These are phyloP conservation scores for Pouteria campechiana DNA, from an alignment of 179 eudicot genomes.

Conservation along the genomic window DNA sequence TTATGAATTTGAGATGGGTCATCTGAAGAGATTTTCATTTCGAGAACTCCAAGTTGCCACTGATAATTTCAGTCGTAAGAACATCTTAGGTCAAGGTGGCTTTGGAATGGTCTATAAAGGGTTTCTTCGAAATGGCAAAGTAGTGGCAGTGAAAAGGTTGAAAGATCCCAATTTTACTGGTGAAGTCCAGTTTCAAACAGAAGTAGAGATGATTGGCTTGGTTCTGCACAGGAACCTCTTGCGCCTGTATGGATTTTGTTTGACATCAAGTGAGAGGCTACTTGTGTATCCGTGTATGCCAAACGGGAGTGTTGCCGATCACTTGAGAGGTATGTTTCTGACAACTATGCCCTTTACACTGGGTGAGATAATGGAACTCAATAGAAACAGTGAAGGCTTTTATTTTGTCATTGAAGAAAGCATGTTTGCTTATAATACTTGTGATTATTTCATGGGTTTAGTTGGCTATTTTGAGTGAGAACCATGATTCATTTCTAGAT, in stretches of 20 bases:
- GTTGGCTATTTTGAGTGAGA: no score
- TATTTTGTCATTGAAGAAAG: no score
- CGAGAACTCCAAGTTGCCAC: slow-evolving; percentile 87
- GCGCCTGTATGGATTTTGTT: slow-evolving; percentile 78
- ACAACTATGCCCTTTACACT: no score
- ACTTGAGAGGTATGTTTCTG: slow-evolving; percentile 64
- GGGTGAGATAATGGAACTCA: no score
- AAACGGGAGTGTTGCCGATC: slow-evolving; percentile 93
- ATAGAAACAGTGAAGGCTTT: no score
- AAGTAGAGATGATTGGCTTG: slow-evolving; percentile 95
- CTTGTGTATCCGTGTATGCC: slow-evolving; percentile 92
- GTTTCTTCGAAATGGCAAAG: slow-evolving; percentile 51
- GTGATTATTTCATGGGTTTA: not conserved
- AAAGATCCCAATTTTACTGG: slow-evolving; percentile 82
- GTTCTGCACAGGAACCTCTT: slow-evolving; percentile 84
- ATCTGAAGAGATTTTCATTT: slow-evolving; percentile 67
- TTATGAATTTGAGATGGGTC: slow-evolving; percentile 62
- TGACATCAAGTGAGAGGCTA: slow-evolving; percentile 72
- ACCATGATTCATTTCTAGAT: no score
- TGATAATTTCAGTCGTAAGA: slow-evolving; percentile 51
- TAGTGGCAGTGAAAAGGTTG: slow-evolving; percentile 86
- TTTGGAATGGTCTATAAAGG: slow-evolving; percentile 92
- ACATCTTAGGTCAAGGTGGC: slow-evolving; percentile 83
- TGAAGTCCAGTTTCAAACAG: slow-evolving; percentile 92
- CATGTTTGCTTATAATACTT: no score